Conservation (phyloP, 2,329 filamentous ascomycete species). For the Blastomyces silverae region DNA sequence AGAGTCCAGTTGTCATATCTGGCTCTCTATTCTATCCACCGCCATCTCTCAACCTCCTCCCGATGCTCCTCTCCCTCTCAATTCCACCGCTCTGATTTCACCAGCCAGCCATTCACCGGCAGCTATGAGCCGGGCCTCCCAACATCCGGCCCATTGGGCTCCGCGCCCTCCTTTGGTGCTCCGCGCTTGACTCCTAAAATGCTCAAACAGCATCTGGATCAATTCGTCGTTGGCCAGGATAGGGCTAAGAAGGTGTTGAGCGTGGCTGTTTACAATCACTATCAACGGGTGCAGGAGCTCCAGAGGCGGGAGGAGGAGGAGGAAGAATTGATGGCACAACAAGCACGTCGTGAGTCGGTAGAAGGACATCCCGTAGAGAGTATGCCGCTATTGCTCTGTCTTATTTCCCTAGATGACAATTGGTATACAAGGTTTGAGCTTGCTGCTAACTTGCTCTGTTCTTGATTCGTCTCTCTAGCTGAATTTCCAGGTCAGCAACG, state of each 20-base stretch:
- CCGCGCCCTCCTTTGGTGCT: constrained; percentile 51
- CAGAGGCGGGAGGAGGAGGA: constrained; percentile 72
- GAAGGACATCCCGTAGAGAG: constrained; percentile 73
- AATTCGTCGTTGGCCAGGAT: constrained; percentile 94
- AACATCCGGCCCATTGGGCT: constrained; percentile 57
- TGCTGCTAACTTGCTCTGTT: not conserved
- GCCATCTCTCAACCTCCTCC: constrained; percentile 31
- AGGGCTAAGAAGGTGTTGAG: constrained; percentile 86
- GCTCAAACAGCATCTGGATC: constrained; percentile 85
- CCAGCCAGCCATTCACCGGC: constrained; percentile 55
- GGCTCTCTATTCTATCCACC: constrained; percentile 30
- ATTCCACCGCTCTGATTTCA: constrained; percentile 57
- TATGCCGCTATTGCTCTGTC: constrained; percentile 30
- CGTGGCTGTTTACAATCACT: constrained; percentile 93
- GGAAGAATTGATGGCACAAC: constrained; percentile 64
- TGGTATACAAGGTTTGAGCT: not conserved
- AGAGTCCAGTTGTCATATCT: constrained; percentile 40
- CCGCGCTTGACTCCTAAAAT: constrained; percentile 54
- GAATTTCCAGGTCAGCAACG: constrained; percentile 57
- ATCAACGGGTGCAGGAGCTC: constrained; percentile 73
- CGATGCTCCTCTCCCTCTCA: constrained; percentile 40
- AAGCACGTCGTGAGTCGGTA: constrained; percentile 61
- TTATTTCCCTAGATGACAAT: not conserved
- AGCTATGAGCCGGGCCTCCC: constrained; percentile 58
- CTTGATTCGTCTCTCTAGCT: constrained; percentile 37